Evolutionary conservation across 2,329 filamentous ascomycete species (phyloP).

Genomic region (Lecanosticta acicola): DNA sequence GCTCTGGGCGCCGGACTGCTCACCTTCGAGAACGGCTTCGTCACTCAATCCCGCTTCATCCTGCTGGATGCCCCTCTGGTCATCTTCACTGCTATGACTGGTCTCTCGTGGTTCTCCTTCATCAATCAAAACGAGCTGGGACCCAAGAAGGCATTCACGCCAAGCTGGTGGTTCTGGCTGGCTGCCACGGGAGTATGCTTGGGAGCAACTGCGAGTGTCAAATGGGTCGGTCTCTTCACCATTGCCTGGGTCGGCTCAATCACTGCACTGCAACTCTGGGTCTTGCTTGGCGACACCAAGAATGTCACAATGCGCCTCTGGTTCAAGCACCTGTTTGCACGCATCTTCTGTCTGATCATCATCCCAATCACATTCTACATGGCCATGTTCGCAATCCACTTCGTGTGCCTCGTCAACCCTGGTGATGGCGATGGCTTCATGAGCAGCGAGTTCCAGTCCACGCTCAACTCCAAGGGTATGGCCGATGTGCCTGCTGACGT

Average conservation of each 20-base stretch:
- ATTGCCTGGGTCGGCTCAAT: slow-evolving; percentile 95
- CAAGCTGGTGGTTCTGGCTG: slow-evolving; percentile 98
- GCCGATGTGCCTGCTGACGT: slow-evolving; percentile 90
- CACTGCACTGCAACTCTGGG: slow-evolving; percentile 89
- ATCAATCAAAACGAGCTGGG: slow-evolving; percentile 95
- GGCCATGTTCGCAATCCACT: slow-evolving; percentile 96
- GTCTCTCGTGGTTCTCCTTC: slow-evolving; percentile 84
- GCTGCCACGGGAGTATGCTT: slow-evolving; percentile 77
- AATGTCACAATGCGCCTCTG: slow-evolving; percentile 78
- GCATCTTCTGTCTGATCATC: slow-evolving; percentile 83
- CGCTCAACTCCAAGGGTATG: slow-evolving; percentile 94
- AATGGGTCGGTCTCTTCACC: slow-evolving; percentile 98
- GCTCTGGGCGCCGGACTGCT: slow-evolving; percentile 77
- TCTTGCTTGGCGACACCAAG: slow-evolving; percentile 81
- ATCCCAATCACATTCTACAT: slow-evolving; percentile 89
- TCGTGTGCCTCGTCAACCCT: slow-evolving; percentile 85
- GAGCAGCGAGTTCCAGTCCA: slow-evolving; percentile 98
- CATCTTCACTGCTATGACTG: slow-evolving; percentile 87
- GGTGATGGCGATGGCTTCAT: slow-evolving; percentile 98
- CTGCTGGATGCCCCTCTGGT: slow-evolving; percentile 93
- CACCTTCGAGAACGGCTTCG: slow-evolving; percentile 92
- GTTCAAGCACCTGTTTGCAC: slow-evolving; percentile 89
- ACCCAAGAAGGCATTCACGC: slow-evolving; percentile 76
- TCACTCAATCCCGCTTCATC: slow-evolving; percentile 92
- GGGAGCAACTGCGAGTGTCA: slow-evolving; percentile 88